Evolutionary conservation across 2,329 filamentous ascomycete genomes (phyloP), one percentile per base, ranked within the genome.

Genomic region (Trichoderma atroviride): DNA sequence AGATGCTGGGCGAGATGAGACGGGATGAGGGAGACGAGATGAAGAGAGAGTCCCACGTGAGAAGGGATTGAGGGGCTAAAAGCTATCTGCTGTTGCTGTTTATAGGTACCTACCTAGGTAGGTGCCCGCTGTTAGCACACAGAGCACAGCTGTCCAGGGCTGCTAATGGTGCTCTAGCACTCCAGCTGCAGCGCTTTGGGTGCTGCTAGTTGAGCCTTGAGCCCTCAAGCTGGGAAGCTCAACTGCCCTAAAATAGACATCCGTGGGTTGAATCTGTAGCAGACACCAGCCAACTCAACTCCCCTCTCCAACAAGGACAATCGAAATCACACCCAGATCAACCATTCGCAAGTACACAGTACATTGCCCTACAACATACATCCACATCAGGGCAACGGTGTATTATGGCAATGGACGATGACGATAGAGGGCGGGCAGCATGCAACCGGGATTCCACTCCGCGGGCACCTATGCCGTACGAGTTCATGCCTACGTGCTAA

Each of bases 401-500:
- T 43, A 10, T 9, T 9, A 43, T 13, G 10, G 22, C 47, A 50
- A 50, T 24, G 16, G 22, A 50, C 14, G 47, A 50, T 24, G 47
- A 50, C 47, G 47, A 24, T 50, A 24, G 47, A 24, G n/a, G n/a
- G 22, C 47, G n/a, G 47, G 47, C 47, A 50, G 47, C 43, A 47
- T 47, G 43, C 43, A 47, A 47, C 47, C 47, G 47, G 47, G 47
- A 60, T 43, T 29, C 57, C 24, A 60, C 57, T 60, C 35, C 57
- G 37, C 37, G 35, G 37, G 57, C 37, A 43, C 35, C 57, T 19
- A 13, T 59, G 6, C 47, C 22, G 47, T 19, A 29, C 52, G 52
- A 16, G 24, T 24, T 24, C 24, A 29, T 11, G 24, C 24, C 47
- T 13, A 5, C 9, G 10, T 29, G 53, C 19, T 24, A 22, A 9